Evolutionary conservation across 495 filamentous ascomycete species (phyloP), one percentile per base, ranked within the genome.

Genomic region (Neurospora tetraspora): DNA sequence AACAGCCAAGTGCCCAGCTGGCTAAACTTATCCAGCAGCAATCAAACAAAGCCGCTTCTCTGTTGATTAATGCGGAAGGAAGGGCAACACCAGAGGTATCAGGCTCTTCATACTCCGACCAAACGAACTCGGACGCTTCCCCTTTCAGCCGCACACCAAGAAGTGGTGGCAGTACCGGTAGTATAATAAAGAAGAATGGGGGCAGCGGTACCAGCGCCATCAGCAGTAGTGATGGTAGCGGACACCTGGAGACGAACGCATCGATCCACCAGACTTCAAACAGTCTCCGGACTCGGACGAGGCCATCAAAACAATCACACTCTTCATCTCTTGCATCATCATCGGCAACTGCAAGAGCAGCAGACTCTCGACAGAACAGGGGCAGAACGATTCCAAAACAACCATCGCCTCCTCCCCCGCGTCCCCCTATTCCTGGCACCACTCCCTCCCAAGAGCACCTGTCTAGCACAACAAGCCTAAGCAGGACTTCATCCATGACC

Each of bases 61-160:
- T 45, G 42, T 61, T 61, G 53, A 61, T 12, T 27, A 4, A 65
- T 18, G 31, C 23, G 12, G 27, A 65, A 36, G 53, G 7, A 6
- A 36, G 53, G 3, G 14, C 4, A 6, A 65, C 53, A 65, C 27
- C 53, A 31, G 3, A 10, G 37, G 38, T 20, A 10, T 43, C 38
- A n/a, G 36, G 59, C 31, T 53, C 73, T 1, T 78, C 73, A n/a
- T 73, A 70, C 40, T 75, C 73, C 47, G 31, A 68, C 16, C 23
- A 69, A 3, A 71, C 61, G 31, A 81, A 77, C 23, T 36, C 14
- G 23, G 31, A 34, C 53, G 3, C 16, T 27, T 31, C 27, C 14
- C 12, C 14, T 34, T 65, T 65, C 27, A 65, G 6, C 12, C 27
- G 31, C 27, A 34, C 53, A 65, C 53, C 27, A 31, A 18, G 53